These are phyloP conservation scores for Venturiaceae sp. DNA, from an alignment of 2,329 filamentous ascomycete species.

Conservation along the genomic window DNA sequence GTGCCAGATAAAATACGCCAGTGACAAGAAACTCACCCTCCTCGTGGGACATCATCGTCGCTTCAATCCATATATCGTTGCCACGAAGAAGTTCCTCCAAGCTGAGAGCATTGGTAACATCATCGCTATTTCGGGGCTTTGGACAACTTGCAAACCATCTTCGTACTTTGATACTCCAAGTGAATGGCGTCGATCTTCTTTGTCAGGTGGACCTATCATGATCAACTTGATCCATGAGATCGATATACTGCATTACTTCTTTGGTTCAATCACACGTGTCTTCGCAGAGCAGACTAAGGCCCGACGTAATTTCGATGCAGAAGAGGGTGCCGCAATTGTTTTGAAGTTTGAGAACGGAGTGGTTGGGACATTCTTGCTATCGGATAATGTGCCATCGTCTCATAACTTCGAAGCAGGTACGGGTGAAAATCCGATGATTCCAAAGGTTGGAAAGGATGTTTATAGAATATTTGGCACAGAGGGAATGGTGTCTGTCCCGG, in stretches of 20 bases:
- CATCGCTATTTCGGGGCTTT: slow-evolving; percentile 46
- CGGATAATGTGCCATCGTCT: slow-evolving; percentile 41
- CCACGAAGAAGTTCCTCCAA: slow-evolving; percentile 37
- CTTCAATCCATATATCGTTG: slow-evolving; percentile 47
- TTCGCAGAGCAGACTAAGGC: slow-evolving; percentile 38
- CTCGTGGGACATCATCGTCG: slow-evolving; percentile 50
- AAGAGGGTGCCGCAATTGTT: slow-evolving; percentile 47
- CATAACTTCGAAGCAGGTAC: slow-evolving; percentile 49
- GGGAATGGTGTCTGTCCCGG: slow-evolving; percentile 43
- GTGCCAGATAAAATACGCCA: slow-evolving; percentile 15
- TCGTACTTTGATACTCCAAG: slow-evolving; percentile 40
- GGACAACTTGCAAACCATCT: slow-evolving; percentile 42
- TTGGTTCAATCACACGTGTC: slow-evolving; percentile 43
- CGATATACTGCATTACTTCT: slow-evolving; percentile 46
- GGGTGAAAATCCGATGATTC: slow-evolving; percentile 47
- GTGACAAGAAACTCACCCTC: slow-evolving; percentile 25
- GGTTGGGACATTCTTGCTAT: slow-evolving; percentile 48
- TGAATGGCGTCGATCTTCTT: slow-evolving; percentile 36
- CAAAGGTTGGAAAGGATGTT: slow-evolving; percentile 31
- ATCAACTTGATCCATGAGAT: slow-evolving; percentile 55
- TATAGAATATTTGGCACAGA: slow-evolving; percentile 47
- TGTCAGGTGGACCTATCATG: slow-evolving; percentile 38
- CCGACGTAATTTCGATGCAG: slow-evolving; percentile 37
- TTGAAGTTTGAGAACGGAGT: slow-evolving; percentile 43
- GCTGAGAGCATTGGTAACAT: slow-evolving; percentile 31